These are phyloP conservation scores for Lipomyces spencermartinsiae DNA, from an alignment of 805 yeast genomes.

Conservation along the genomic window DNA sequence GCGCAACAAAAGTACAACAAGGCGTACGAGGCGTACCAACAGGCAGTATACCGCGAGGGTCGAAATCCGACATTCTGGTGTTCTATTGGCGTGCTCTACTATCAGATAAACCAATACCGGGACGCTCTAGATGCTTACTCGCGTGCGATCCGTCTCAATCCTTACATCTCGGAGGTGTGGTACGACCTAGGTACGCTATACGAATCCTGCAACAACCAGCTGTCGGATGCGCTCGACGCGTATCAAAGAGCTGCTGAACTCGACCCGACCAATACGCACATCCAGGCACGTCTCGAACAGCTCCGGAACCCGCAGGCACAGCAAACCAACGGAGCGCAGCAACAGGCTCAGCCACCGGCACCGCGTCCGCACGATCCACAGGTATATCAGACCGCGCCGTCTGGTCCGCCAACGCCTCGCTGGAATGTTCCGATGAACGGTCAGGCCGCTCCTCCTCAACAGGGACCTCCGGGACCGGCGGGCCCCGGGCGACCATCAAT, in stretches of 20 bases:
- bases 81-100: constrained; percentile 91
- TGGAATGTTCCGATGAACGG: constrained; percentile 38
- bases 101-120: constrained; percentile 93
- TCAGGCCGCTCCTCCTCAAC: constrained; percentile 42
- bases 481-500: constrained; percentile 28
- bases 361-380: constrained; percentile 64
- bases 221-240: constrained; percentile 94
- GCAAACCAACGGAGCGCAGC: constrained; percentile 68
- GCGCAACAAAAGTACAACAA: constrained; percentile 92
- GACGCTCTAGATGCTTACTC: constrained; percentile 98
- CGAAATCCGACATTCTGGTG: constrained; percentile 99
- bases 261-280: constrained; percentile 93
- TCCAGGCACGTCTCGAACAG: constrained; percentile 89
- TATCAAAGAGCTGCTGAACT: constrained; percentile 94
- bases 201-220: constrained; percentile 96
- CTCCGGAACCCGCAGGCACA: constrained; percentile 50
- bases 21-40: constrained; percentile 98
- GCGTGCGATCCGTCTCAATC: constrained; percentile 92
- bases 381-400: constrained; percentile 56
- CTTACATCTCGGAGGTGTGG: constrained; percentile 97
- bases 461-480: constrained; percentile 32
- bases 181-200: constrained; percentile 96
- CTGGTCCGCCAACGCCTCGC: constrained; percentile 61
- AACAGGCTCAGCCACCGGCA: constrained; percentile 62
- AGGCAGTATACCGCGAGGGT: constrained; percentile 95